These are phyloP conservation scores for Ustilago curta DNA, from an alignment of 1,284 basidiomycete species.

Conservation along the genomic window DNA sequence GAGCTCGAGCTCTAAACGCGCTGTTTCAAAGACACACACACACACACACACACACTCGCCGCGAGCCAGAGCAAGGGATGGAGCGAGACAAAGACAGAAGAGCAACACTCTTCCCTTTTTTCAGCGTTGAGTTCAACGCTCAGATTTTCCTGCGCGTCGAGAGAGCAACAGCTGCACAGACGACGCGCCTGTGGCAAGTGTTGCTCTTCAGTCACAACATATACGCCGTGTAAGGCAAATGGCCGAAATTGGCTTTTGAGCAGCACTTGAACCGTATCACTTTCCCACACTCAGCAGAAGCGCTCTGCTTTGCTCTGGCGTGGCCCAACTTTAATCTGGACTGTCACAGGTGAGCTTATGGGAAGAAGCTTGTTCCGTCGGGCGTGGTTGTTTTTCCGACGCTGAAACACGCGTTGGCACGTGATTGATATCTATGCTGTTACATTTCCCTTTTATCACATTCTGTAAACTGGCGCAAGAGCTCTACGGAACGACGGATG, in stretches of 20 bases:
- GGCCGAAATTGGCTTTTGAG: neutral
- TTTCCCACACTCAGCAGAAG: too few species aligned
- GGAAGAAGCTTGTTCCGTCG: too few species aligned
- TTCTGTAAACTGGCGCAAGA: neutral
- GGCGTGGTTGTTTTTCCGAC: neutral
- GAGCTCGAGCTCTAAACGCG: too few species aligned
- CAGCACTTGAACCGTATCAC: too few species aligned
- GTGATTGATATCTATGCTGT: constrained; percentile 20
- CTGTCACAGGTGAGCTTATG: neutral
- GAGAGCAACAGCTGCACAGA: constrained; percentile 19
- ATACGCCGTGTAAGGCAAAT: neutral
- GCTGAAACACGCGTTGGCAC: constrained; percentile 23
- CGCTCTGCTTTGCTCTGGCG: too few species aligned
- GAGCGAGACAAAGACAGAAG: constrained; percentile 11
- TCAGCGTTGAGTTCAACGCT: neutral
- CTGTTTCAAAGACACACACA: neutral
- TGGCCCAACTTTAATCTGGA: neutral
- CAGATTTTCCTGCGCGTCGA: constrained; percentile 1
- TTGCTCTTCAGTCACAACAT: neutral
- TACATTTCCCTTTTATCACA: constrained; percentile 11
- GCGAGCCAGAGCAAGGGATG: too few species aligned
- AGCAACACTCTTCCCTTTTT: constrained; percentile 39
- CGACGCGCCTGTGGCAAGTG: constrained; percentile 15
- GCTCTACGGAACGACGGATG: neutral
- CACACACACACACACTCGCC: too few species aligned